A percentile compares a stretch with the other conserved stretches of the same genome.
Evolutionary conservation across 352 stramenopile genomes (phyloP).

Genomic region (Pythium coloratum): DNA sequence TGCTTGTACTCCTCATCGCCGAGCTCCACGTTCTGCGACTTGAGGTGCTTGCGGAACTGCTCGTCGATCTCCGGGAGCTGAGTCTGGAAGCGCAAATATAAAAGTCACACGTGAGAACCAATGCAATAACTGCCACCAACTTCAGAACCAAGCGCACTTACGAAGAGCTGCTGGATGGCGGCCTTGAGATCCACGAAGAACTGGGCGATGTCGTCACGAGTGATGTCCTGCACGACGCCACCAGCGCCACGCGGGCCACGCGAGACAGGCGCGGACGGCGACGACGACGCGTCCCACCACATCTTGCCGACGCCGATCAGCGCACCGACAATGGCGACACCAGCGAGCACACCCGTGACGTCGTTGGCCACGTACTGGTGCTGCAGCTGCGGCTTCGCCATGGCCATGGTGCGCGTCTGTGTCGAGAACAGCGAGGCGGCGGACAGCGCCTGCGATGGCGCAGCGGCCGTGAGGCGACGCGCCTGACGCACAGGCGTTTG

Average conservation of each 20-base stretch:
- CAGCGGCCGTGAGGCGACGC: not conserved
- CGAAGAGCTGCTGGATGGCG: constrained; percentile 65
- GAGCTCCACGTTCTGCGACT: constrained; percentile 66
- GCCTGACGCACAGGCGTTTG: not conserved
- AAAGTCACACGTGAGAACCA: not conserved
- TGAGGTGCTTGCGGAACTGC: constrained; percentile 60
- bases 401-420: constrained; percentile 13
- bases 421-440: constrained; percentile 21
- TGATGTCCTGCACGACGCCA: constrained; percentile 49
- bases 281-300: constrained; percentile 79
- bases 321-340: constrained; percentile 66
- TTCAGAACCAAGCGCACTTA: constrained; percentile 28
- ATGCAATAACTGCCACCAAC: not conserved
- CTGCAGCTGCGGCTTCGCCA: not conserved
- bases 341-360: constrained; percentile 62
- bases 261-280: constrained; percentile 14
- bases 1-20: constrained; percentile 77
- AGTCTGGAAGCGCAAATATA: constrained; percentile 33
- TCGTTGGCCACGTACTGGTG: constrained; percentile 45
- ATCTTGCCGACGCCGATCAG: constrained; percentile 81
- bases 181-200: constrained; percentile 77
- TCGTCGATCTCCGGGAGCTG: constrained; percentile 70
- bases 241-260: not conserved
- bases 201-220: constrained; percentile 52
- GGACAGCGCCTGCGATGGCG: constrained; percentile 11